A percentile compares a stretch with the other conserved stretches of the same genome.
Conservation (phyloP, 305 asterid species). For the Fraxinus sp. region DNA sequence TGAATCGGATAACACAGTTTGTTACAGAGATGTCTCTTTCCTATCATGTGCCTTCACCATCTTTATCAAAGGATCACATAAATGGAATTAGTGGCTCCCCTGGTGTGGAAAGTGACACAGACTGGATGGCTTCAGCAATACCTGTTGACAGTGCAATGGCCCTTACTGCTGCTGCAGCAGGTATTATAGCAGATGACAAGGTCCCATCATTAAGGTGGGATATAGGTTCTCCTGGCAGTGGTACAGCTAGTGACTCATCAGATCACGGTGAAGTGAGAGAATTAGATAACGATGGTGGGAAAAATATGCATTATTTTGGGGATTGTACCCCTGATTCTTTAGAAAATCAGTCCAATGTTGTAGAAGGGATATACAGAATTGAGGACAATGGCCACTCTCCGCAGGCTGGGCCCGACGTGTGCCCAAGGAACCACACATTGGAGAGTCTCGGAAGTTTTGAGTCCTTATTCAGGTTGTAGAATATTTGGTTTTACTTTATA, state of each 20-base stretch:
- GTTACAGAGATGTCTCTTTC: slow-evolving; percentile 56
- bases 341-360: slow-evolving; percentile 39
- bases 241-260: slow-evolving; percentile 51
- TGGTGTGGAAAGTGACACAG: slow-evolving; percentile 42
- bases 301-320: slow-evolving; percentile 34
- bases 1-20: slow-evolving; percentile 77
- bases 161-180: slow-evolving; percentile 81
- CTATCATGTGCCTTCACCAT: slow-evolving; percentile 41
- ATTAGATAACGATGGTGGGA: slow-evolving; percentile 47
- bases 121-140: slow-evolving; percentile 73
- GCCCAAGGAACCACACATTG: slow-evolving; percentile 38
- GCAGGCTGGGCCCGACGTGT: slow-evolving; percentile 36
- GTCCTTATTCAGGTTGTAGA: slow-evolving; percentile 71
- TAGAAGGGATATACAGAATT: slow-evolving; percentile 25
- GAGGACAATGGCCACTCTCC: slow-evolving; percentile 38
- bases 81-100: slow-evolving; percentile 48
- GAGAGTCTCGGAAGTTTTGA: slow-evolving; percentile 57
- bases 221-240: slow-evolving; percentile 49
- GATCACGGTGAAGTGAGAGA: slow-evolving; percentile 52
- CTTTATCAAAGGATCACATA: slow-evolving; percentile 35
- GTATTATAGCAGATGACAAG: slow-evolving; percentile 68
- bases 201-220: slow-evolving; percentile 57
- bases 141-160: slow-evolving; percentile 61
- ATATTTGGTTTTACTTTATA: slow-evolving; percentile 21
- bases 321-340: slow-evolving; percentile 49